Evolutionary conservation across 257 asterid genomes (phyloP).

Genomic region (Forsythia viridissima): DNA sequence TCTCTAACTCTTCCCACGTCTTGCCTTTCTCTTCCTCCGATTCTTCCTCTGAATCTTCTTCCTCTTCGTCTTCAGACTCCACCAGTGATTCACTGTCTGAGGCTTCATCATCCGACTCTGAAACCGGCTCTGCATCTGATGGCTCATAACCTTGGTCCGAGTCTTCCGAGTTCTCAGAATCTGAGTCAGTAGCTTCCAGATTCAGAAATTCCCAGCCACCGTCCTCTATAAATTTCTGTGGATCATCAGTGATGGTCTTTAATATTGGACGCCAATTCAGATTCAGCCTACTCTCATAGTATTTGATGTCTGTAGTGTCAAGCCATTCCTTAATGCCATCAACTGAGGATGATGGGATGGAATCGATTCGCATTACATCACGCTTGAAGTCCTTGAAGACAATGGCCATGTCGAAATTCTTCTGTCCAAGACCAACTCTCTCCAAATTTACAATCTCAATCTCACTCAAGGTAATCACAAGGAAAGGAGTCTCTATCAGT

Average conservation of each 20-base stretch:
- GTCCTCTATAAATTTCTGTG: constrained; percentile 61
- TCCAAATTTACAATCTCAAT: constrained; percentile 78
- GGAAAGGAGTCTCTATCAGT: constrained; percentile 68
- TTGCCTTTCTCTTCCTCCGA: constrained; percentile 73
- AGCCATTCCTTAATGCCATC: constrained; percentile 84
- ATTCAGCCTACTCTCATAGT: constrained; percentile 82
- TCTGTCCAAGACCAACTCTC: constrained; percentile 84
- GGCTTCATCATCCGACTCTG: constrained; percentile 68
- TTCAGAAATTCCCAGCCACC: constrained; percentile 91
- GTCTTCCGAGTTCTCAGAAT: constrained; percentile 55
- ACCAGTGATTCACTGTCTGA: constrained; percentile 68
- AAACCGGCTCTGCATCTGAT: constrained; percentile 69
- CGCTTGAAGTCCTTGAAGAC: constrained; percentile 82
- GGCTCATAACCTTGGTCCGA: constrained; percentile 76
- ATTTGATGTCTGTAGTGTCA: constrained; percentile 71
- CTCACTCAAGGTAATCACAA: constrained; percentile 59
- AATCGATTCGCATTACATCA: constrained; percentile 66
- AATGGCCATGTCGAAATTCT: constrained; percentile 78
- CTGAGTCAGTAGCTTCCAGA: constrained; percentile 71
- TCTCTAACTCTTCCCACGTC: constrained; percentile 84
- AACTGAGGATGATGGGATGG: constrained; percentile 62
- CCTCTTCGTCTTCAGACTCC: constrained; percentile 69
- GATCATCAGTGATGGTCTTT: constrained; percentile 64
- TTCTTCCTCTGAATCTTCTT: constrained; percentile 48
- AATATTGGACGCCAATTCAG: constrained; percentile 73